These are phyloP conservation scores for Cutaneotrichosporon curvatum DNA, from an alignment of 1,284 basidiomycete species.

Conservation along the genomic window DNA sequence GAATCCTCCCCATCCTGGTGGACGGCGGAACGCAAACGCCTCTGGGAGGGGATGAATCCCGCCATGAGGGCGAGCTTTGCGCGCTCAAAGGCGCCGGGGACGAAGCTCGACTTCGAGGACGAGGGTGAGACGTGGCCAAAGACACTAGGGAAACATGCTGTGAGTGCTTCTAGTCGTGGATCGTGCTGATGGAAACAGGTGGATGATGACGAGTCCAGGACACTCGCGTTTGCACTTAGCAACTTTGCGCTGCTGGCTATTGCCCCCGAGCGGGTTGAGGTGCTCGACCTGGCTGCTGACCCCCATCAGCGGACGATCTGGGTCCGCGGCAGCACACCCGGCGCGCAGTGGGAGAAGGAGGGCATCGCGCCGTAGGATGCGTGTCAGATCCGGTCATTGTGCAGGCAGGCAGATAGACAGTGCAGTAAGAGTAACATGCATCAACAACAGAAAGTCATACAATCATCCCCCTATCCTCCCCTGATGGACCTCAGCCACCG, in stretches of 20 bases:
- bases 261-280: slow-evolving; percentile 31
- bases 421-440: too few relatives aligned
- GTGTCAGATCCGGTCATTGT: too few relatives aligned
- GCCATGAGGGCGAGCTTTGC: slow-evolving; percentile 43
- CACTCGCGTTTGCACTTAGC: slow-evolving; percentile 26
- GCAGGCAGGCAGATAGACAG: too few relatives aligned
- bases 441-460: too few relatives aligned
- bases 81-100: slow-evolving; percentile 17
- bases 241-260: slow-evolving; percentile 43
- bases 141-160: slow-evolving; percentile 23
- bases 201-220: slow-evolving; percentile 22
- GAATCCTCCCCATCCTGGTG: slow-evolving; percentile 27
- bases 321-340: slow-evolving; percentile 15
- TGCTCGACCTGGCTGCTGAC: slow-evolving; percentile 37
- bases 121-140: slow-evolving; percentile 5
- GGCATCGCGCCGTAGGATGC: slow-evolving; percentile 26
- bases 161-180: background rate
- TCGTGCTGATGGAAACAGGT: background rate
- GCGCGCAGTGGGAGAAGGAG: slow-evolving; percentile 27
- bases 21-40: slow-evolving; percentile 28
- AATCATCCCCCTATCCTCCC: too few relatives aligned
- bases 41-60: slow-evolving; percentile 35
- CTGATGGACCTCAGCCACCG: too few relatives aligned
- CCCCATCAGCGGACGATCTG: slow-evolving; percentile 38
- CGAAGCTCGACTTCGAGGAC: background rate